A percentile compares a stretch with the other conserved stretches of the same genome.
These are phyloP conservation scores for Botrytis galanthina DNA, from an alignment of 2,329 filamentous ascomycete species.

Conservation along the genomic window DNA sequence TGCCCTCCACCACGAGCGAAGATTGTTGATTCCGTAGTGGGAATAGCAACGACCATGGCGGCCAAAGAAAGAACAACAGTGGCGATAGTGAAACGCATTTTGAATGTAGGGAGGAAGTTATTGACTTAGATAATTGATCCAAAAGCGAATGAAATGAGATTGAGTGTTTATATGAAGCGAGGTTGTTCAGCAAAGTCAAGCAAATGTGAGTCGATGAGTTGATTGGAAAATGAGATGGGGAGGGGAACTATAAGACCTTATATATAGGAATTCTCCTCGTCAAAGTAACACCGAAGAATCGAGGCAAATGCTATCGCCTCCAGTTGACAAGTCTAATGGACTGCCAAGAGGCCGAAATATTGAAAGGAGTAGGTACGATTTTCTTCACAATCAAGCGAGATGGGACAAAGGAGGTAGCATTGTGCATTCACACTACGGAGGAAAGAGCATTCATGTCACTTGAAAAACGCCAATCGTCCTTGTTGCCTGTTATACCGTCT, in stretches of 20 bases:
- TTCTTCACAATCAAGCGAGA: not conserved
- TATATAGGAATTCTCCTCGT: not conserved
- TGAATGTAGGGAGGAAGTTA: constrained; percentile 20
- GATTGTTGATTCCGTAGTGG: constrained; percentile 19
- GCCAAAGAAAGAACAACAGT: constrained; percentile 30
- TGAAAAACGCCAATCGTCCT: constrained; percentile 1
- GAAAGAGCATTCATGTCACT: constrained; percentile 2
- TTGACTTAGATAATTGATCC: not conserved
- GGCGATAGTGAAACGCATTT: constrained; percentile 33
- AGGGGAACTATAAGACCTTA: not conserved
- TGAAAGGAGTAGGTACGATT: not conserved
- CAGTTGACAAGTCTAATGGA: not conserved
- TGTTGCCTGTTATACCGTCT: constrained; percentile 9
- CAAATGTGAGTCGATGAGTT: constrained; percentile 5
- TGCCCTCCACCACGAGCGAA: constrained; percentile 14
- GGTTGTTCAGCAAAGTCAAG: constrained; percentile 8
- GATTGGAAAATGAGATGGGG: not conserved
- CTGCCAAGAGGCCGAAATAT: not conserved
- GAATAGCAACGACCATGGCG: constrained; percentile 28
- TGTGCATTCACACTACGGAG: not conserved
- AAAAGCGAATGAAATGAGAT: not conserved
- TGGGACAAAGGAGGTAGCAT: not conserved
- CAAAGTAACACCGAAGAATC: not conserved
- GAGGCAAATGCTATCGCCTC: not conserved
- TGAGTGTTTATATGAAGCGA: not conserved